phyloP scores from a whole-genome alignment of 108 stramenopile genomes.

The Chaetoceros tenuissimus region DNA sequence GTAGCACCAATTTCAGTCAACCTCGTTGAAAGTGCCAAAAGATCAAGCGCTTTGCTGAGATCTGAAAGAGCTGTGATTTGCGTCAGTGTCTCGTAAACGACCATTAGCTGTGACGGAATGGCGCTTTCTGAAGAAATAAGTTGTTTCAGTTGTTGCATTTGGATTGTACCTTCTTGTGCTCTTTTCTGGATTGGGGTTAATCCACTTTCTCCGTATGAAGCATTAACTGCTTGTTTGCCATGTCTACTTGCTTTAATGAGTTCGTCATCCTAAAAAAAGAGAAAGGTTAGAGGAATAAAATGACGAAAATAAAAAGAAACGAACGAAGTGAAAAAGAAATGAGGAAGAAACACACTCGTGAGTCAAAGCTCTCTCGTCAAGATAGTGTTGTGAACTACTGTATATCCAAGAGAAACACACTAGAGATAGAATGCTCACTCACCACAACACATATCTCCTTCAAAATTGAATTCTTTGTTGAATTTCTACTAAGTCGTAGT shows the following conservation, averaged over 20 bases:
- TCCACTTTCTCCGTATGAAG: background rate
- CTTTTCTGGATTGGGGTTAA: background rate
- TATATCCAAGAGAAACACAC: too few relatives aligned
- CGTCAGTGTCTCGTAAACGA: slow-evolving; percentile 50
- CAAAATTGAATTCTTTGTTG: slow-evolving; percentile 16
- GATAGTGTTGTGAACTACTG: too few relatives aligned
- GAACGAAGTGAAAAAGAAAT: too few relatives aligned
- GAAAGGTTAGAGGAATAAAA: too few relatives aligned
- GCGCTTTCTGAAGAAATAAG: slow-evolving; percentile 53
- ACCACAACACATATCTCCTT: too few relatives aligned
- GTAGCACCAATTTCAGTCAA: slow-evolving; percentile 59
- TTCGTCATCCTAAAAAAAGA: background rate
- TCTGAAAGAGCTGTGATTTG: slow-evolving; percentile 55
- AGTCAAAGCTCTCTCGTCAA: too few relatives aligned
- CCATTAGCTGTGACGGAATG: slow-evolving; percentile 38
- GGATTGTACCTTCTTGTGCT: slow-evolving; percentile 33
- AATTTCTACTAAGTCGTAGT: background rate
- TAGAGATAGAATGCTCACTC: too few relatives aligned
- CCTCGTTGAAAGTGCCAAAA: slow-evolving; percentile 41
- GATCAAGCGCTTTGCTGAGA: slow-evolving; percentile 52
- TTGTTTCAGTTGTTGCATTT: slow-evolving; percentile 61
- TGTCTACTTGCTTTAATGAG: slow-evolving; percentile 3
- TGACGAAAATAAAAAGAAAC: too few relatives aligned
- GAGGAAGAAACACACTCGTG: too few relatives aligned
- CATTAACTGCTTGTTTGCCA: slow-evolving; percentile 10